Evolutionary conservation across 352 stramenopile species (phyloP).

Genomic region (Phytopythium delawarense): DNA sequence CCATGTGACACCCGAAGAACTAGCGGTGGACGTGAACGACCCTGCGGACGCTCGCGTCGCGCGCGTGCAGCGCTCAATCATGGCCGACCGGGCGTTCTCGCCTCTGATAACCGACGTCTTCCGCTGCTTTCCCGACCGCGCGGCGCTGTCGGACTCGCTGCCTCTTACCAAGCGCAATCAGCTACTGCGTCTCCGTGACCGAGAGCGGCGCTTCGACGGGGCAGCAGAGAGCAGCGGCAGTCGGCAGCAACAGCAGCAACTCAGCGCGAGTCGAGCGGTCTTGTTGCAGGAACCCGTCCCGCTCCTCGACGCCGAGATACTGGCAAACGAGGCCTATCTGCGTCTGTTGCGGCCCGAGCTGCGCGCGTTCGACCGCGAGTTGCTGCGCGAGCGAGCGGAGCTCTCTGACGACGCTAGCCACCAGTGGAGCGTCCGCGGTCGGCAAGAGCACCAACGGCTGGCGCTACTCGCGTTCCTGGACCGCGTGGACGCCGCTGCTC

Average conservation of each 20-base stretch:
- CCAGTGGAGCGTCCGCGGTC: conserved; percentile 38
- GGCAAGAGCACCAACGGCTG: conserved; percentile 39
- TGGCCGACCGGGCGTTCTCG: conserved; percentile 4
- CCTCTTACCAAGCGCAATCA: conserved; percentile 63
- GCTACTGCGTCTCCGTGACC: conserved; percentile 51
- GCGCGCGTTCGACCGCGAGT: conserved; percentile 41
- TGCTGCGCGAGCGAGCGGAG: conserved; percentile 42
- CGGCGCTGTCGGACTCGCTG: neutral
- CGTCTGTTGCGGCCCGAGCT: conserved; percentile 61
- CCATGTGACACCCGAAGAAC: conserved; percentile 30
- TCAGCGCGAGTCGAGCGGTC: conserved; percentile 5
- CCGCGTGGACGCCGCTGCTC: conserved; percentile 34
- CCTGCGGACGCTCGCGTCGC: conserved; percentile 54
- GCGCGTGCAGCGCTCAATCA: conserved; percentile 29
- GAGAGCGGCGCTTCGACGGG: conserved; percentile 13
- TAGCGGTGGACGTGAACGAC: conserved; percentile 66
- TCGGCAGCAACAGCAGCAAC: neutral
- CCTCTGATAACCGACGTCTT: conserved; percentile 33
- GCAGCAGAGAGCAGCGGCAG: neutral
- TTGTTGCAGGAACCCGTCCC: conserved; percentile 70
- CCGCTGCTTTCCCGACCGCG: conserved; percentile 13
- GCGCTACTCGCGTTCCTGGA: conserved; percentile 66
- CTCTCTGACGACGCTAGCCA: conserved; percentile 10
- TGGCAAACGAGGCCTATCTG: conserved; percentile 51
- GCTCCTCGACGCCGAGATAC: conserved; percentile 52